phyloP scores from a whole-genome alignment of 352 stramenopile genomes.

The Globisporangium recalcitrans region DNA sequence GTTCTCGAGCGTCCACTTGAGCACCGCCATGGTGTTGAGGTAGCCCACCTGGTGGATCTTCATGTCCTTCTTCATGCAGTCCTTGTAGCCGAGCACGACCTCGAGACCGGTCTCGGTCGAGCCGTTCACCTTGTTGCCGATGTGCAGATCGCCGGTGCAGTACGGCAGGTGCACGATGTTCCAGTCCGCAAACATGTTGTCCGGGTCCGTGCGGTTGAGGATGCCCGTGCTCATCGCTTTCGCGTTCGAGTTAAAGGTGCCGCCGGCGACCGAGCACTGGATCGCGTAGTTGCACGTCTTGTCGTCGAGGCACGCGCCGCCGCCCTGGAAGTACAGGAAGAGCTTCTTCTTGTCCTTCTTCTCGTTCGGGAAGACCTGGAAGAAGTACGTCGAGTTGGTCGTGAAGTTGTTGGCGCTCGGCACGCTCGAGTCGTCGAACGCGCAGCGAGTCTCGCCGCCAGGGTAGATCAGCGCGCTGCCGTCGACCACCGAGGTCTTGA shows the following conservation, averaged over 20 bases:
- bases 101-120: slow-evolving; percentile 31
- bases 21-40: slow-evolving; percentile 54
- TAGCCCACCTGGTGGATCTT: slow-evolving; percentile 52
- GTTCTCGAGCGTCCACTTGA: slow-evolving; percentile 60
- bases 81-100: slow-evolving; percentile 28
- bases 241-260: slow-evolving; percentile 52
- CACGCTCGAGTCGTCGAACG: slow-evolving; percentile 47
- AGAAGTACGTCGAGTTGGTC: slow-evolving; percentile 66
- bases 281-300: slow-evolving; percentile 58
- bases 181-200: slow-evolving; percentile 76
- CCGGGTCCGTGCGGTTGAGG: slow-evolving; percentile 51
- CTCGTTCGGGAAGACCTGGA: slow-evolving; percentile 60
- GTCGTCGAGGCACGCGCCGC: slow-evolving; percentile 61
- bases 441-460: slow-evolving; percentile 43
- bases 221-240: slow-evolving; percentile 39
- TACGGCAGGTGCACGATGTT: slow-evolving; percentile 74
- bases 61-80: slow-evolving; percentile 48
- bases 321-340: slow-evolving; percentile 68
- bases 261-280: slow-evolving; percentile 43
- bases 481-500: slow-evolving; percentile 42
- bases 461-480: slow-evolving; percentile 54
- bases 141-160: slow-evolving; percentile 67
- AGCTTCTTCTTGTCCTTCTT: slow-evolving; percentile 57
- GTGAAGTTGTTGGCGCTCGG: slow-evolving; percentile 31
- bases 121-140: slow-evolving; percentile 33